Evolutionary conservation across 192 early-diverging fungal genomes (phyloP).

Genomic region (Spizellomyces sp.): DNA sequence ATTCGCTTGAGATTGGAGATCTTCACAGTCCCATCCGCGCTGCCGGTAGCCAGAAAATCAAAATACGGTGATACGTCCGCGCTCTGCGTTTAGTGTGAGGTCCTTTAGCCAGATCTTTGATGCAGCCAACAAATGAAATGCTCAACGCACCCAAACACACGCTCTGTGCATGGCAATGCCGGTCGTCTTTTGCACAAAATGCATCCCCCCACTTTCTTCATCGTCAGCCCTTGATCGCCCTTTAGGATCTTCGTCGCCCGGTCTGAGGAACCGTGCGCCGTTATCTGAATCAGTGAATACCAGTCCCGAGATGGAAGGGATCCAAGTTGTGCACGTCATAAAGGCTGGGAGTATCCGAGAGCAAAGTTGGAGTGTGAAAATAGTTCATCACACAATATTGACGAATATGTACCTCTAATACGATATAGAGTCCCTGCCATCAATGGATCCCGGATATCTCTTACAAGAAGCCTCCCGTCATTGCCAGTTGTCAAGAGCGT

Average conservation of each 20-base stretch:
- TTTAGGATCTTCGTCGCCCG: slow-evolving; percentile 28
- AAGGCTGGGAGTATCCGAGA: background rate
- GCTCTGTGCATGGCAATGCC: slow-evolving; percentile 11
- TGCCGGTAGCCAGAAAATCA: slow-evolving; percentile 35
- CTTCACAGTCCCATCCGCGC: slow-evolving; percentile 41
- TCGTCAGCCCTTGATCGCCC: background rate
- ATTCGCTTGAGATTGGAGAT: slow-evolving; percentile 37
- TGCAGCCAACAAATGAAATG: background rate
- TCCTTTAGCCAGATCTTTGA: background rate
- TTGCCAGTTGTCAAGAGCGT: slow-evolving; percentile 21
- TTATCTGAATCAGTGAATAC: slow-evolving; percentile 35
- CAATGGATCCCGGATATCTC: slow-evolving; percentile 42
- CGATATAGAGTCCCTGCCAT: slow-evolving; percentile 22
- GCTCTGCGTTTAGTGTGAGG: slow-evolving; percentile 5
- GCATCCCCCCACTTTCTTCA: slow-evolving; percentile 5
- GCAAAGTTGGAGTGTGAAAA: background rate
- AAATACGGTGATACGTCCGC: slow-evolving; percentile 28
- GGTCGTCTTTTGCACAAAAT: background rate
- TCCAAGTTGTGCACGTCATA: background rate
- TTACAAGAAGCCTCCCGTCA: slow-evolving; percentile 34
- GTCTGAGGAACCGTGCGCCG: slow-evolving; percentile 28
- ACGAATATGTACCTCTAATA: slow-evolving; percentile 32
- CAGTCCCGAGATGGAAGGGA: background rate
- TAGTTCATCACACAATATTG: background rate
- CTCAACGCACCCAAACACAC: slow-evolving; percentile 24